phyloP scores from a whole-genome alignment of 208 protist species.

The Trypanosoma scelopori region DNA sequence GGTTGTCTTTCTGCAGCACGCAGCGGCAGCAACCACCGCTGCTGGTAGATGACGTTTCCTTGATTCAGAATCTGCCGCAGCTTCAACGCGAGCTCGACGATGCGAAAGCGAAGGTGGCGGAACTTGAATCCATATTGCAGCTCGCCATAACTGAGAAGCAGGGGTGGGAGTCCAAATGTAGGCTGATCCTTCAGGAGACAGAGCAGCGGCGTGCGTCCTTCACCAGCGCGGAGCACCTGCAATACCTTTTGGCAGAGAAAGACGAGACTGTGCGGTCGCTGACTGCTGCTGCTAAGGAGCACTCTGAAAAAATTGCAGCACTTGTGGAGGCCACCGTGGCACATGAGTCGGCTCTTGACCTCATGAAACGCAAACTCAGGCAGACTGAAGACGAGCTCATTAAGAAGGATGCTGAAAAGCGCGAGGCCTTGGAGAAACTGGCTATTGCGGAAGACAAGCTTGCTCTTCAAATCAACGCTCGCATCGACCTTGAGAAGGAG shows the following conservation, averaged over 20 bases:
- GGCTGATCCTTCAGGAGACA: conserved; percentile 41
- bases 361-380: conserved; percentile 51
- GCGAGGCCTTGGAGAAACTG: conserved; percentile 52
- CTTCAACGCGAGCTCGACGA: conserved; percentile 55
- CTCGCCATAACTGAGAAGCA: conserved; percentile 36
- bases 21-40: neutral
- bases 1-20: neutral
- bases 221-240: conserved; percentile 27
- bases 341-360: conserved; percentile 52
- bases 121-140: conserved; percentile 43
- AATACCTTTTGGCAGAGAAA: conserved; percentile 46
- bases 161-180: conserved; percentile 50
- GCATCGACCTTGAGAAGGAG: conserved; percentile 49
- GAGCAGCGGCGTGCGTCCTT: conserved; percentile 9
- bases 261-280: conserved; percentile 55
- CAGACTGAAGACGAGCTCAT: conserved; percentile 52
- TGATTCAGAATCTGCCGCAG: conserved; percentile 38
- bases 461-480: conserved; percentile 37
- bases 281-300: conserved; percentile 46
- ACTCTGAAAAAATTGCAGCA: conserved; percentile 38
- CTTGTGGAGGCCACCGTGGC: conserved; percentile 53
- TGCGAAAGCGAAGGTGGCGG: conserved; percentile 26
- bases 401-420: conserved; percentile 45
- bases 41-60: conserved; percentile 36
- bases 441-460: conserved; percentile 59